A percentile compares a stretch with the other conserved stretches of the same genome.
Conservation (phyloP, 2,329 filamentous ascomycete genomes). For the Fusarium sp. region DNA sequence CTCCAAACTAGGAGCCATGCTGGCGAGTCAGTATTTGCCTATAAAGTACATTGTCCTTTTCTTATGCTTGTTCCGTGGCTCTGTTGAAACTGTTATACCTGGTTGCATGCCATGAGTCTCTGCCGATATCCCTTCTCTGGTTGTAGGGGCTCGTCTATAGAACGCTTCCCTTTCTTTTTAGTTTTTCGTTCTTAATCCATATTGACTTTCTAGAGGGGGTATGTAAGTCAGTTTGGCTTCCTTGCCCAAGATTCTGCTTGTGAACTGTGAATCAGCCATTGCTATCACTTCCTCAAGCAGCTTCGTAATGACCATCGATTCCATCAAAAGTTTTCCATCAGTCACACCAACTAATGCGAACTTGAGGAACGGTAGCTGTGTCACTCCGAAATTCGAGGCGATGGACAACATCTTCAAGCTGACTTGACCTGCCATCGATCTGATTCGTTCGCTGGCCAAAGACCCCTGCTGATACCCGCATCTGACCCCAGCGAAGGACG, state of each 20-base stretch:
- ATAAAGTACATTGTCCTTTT: too few relatives aligned
- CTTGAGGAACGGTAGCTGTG: background rate
- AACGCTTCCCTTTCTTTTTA: background rate
- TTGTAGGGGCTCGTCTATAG: background rate
- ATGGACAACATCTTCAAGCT: background rate
- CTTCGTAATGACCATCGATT: background rate
- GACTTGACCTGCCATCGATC: background rate
- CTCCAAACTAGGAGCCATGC: accelerated
- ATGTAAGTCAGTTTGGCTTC: background rate
- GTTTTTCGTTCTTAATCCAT: background rate
- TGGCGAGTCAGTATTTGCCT: too few relatives aligned
- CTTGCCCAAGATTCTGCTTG: background rate
- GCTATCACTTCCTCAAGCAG: background rate
- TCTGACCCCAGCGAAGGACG: too few relatives aligned
- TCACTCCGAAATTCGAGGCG: too few relatives aligned
- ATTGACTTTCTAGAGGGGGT: too few relatives aligned
- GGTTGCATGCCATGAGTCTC: too few relatives aligned
- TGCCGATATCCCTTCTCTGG: background rate
- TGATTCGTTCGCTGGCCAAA: background rate
- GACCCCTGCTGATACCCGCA: background rate
- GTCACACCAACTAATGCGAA: background rate
- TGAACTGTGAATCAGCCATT: background rate
- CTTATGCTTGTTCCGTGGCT: accelerated
- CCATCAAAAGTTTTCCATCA: accelerated
- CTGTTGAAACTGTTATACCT: background rate